Base-by-base conservation (phyloP, 2,329 filamentous ascomycete genomes). In the Fusarium nodosum region DNA sequence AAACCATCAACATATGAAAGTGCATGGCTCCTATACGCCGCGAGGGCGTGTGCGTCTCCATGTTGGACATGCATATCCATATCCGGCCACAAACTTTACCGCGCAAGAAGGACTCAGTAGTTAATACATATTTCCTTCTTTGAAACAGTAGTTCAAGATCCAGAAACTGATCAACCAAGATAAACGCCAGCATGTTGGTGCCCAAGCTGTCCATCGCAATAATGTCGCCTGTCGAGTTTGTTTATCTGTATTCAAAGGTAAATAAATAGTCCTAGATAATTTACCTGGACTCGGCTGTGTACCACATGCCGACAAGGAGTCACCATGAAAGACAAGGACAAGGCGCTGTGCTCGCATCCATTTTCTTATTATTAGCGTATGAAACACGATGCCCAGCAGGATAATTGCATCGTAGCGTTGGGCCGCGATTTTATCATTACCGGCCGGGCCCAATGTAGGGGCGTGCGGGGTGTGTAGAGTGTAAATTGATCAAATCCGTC, bases 311-410 rank as follows among this genome's bases (percentile, higher is more conserved):
- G 60, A 58, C 66, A 73, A 60, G 67, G 72, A 72, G 55, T 67
- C 45, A 56, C 58, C 47, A 55, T 66, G 42, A 59, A 38, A 64
- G 52, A 60, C 69, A 73, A 64, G 67, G 69, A 65, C 56, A 53
- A 62, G 60, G 60, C 57, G 50, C 50, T 48, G 59, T 41, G 56
- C 50, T 55, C 50, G 47, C 38, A 54, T 45, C 56, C 63, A 57
- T 68, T 72, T 71, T 64, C 58, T 70, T 64, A 60, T 70, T 70
- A 70, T 73, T 73, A 73, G 72, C 66, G 64, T 74, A 70, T 69
- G 71, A 73, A 74, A 73, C 71, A 73, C 69, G 72, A 67, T 72
- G 72, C 67, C 62, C 62, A 71, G 65, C 69, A 73, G 58, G 65
- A 63, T 60, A 64, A 72, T 72, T 64, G 60, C 59, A 50, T 70